Evolutionary conservation across 495 filamentous ascomycete species (phyloP).

Genomic region (Penicillium subrubescens): DNA sequence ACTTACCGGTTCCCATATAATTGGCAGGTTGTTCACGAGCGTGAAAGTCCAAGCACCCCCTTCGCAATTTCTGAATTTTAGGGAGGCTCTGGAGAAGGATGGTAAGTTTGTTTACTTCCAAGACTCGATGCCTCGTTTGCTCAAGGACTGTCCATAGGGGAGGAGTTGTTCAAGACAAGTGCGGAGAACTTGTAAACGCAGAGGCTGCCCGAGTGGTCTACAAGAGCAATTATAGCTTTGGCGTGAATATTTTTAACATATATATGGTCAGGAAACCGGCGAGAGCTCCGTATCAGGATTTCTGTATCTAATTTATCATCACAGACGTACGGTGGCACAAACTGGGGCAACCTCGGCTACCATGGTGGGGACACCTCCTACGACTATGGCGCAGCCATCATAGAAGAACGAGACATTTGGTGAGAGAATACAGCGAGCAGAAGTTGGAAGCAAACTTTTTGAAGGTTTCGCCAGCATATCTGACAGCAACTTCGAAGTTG

Average conservation of each 20-base stretch:
- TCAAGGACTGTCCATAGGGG: conserved; percentile 48
- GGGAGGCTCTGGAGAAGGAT: conserved; percentile 11
- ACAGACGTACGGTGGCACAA: conserved; percentile 65
- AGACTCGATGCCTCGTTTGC: conserved; percentile 40
- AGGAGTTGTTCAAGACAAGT: conserved; percentile 60
- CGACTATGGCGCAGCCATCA: conserved; percentile 64
- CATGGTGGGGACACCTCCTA: conserved; percentile 69
- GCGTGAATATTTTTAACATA: conserved; percentile 58
- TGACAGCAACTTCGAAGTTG: conserved; percentile 46
- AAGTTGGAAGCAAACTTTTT: conserved; percentile 72
- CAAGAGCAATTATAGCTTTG: conserved; percentile 70
- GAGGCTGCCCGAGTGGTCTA: conserved; percentile 73
- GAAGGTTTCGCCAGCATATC: conserved; percentile 63
- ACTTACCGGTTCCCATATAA: conserved; percentile 41
- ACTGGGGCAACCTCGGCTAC: conserved; percentile 78
- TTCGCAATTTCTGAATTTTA: conserved; percentile 60
- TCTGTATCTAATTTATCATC: background rate
- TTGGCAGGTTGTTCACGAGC: conserved; percentile 45
- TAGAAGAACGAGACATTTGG: conserved; percentile 58
- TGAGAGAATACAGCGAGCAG: conserved; percentile 71
- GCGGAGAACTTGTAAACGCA: conserved; percentile 56
- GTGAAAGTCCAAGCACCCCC: conserved; percentile 60
- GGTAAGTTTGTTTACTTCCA: background rate
- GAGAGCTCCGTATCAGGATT: background rate
- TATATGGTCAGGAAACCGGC: conserved; percentile 57